Evolutionary conservation across 2,329 filamentous ascomycete genomes (phyloP).

Genomic region (Fusarium penzigii): DNA sequence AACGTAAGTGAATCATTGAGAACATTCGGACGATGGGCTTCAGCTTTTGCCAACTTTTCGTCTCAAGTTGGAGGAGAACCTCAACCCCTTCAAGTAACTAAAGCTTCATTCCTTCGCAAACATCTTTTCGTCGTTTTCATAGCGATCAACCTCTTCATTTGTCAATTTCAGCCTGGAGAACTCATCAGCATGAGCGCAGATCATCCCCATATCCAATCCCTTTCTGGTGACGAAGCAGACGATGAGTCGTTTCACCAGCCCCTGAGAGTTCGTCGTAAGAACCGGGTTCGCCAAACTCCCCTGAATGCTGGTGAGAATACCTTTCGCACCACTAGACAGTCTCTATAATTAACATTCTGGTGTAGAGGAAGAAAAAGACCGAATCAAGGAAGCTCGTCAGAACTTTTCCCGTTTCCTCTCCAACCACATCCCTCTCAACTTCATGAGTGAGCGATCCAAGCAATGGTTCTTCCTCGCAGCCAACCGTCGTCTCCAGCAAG

Average conservation of each 20-base stretch:
- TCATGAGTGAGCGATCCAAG: conserved; percentile 24
- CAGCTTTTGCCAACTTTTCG: neutral
- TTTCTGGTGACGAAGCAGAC: neutral
- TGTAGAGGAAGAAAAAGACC: neutral
- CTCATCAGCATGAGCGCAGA: neutral
- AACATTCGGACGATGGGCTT: neutral
- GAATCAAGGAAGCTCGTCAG: neutral
- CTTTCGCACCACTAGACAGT: no score
- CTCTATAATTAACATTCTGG: no score
- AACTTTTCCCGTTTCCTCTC: conserved; percentile 16
- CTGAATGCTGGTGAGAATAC: no score
- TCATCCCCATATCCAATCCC: neutral
- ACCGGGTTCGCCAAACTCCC: no score
- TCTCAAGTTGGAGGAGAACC: neutral
- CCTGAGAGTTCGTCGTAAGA: no score
- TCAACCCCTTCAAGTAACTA: neutral
- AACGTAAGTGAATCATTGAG: no score
- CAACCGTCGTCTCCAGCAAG: conserved; percentile 26
- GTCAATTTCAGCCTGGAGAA: neutral
- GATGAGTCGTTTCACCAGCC: neutral
- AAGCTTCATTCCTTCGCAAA: neutral
- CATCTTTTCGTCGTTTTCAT: no score
- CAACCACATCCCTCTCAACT: conserved; percentile 16
- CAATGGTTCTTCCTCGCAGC: conserved; percentile 22
- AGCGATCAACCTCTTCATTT: neutral